Percentiles rank a stretch among this genome's conserved stretches.
Evolutionary conservation across 495 filamentous ascomycete species (phyloP).

Genomic region (Cercophora scortea): DNA sequence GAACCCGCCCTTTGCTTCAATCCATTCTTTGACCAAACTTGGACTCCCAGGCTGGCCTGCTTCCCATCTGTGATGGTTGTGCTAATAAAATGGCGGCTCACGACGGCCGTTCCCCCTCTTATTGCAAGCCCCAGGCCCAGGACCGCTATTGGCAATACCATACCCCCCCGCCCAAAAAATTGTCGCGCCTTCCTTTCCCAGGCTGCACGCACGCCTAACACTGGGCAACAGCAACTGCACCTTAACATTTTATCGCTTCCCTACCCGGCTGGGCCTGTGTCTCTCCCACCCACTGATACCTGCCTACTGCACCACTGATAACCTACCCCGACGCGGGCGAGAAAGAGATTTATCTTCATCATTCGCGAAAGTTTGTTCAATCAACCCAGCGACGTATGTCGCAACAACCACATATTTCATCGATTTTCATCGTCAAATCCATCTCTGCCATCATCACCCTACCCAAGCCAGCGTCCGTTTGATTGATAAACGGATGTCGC

Average conservation of each 20-base stretch:
- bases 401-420: constrained; percentile 66
- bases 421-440: constrained; percentile 28
- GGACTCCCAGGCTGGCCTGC: too few relatives aligned
- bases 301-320: constrained; percentile 1
- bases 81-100: not conserved
- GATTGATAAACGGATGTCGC: constrained; percentile 51
- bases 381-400: constrained; percentile 32
- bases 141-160: constrained; percentile 4
- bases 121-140: constrained; percentile 4
- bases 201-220: constrained; percentile 1
- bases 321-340: constrained; percentile 13
- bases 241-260: constrained; percentile 22
- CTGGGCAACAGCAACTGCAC: constrained; percentile 10
- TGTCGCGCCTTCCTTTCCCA: constrained; percentile 5
- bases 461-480: constrained; percentile 38
- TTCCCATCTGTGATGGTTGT: too few relatives aligned
- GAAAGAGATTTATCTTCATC: constrained; percentile 26
- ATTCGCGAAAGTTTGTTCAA: constrained; percentile 16
- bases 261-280: not conserved
- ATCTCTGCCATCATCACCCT: constrained; percentile 26
- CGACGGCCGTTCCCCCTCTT: constrained; percentile 1
- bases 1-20: too few relatives aligned
- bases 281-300: constrained; percentile 7
- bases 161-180: not conserved
- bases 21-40: too few relatives aligned